Base-by-base conservation (phyloP, 768 basidiomycete genomes). In the Boletus sp. region DNA sequence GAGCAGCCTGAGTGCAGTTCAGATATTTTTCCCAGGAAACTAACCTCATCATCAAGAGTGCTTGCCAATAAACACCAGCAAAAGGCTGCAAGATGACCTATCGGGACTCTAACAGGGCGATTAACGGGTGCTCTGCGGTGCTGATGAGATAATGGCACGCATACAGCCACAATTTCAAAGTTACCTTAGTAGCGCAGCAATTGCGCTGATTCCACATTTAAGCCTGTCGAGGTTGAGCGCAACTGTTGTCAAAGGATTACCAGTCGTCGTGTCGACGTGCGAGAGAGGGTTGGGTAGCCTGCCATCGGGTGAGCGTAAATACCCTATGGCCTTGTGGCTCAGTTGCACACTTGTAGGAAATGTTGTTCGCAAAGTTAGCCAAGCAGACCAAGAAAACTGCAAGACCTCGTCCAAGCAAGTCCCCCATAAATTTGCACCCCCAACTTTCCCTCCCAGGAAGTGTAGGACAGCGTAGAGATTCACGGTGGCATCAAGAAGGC, bases 381-480 rank as follows among this genome's bases (percentile, higher is more conserved):
- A 82, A 3, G 87, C 80, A 56, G 75, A 77, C 83, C 83, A 86
- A n/a, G 82, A 84, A 64, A 86, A 84, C 0, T 73, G 74, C 48
- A 93, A 57, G 2, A 85, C 84, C 30, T 87, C 87, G 48, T 92
- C 89, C 28, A 92, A 56, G 15, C 83, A 84, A 63, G 87, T 90
- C 60, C 86, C 80, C 92, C 92, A 94, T 6, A 87, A 63, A 50
- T 76, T 81, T 11, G 83, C 77, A 15, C 85, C 84, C 28, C 86
- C 89, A 9, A 90, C 84, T 71, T 92, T 94, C 8, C 92, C 92
- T 20, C 90, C 90, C 0, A 88, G 85, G 30, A 82, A 72, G 69
- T 87, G 87, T 6, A 94, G 76, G 24, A 78, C 72, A 4, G 85
- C 73, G 55, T 86, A 89, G 20, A 94, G 76, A 18, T 73, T 67